Evolutionary conservation across 1,284 basidiomycete genomes (phyloP).

Genomic region (Neonothopanus nambi): DNA sequence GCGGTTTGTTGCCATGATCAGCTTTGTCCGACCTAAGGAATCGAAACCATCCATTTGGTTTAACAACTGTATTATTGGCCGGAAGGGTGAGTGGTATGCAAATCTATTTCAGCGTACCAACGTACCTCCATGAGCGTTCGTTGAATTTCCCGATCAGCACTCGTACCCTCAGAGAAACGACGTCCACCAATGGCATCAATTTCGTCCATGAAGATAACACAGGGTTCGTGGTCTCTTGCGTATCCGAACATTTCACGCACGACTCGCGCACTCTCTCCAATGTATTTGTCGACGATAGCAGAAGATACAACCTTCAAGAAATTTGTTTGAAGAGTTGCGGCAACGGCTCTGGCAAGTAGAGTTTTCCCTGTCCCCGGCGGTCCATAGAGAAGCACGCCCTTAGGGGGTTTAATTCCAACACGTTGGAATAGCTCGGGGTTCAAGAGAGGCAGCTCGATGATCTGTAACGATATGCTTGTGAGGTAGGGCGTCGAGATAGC

Average conservation of each 20-base stretch:
- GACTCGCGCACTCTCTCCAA: conserved; percentile 94
- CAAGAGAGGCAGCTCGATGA: conserved; percentile 94
- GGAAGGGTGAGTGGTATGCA: no score
- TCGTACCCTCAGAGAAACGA: conserved; percentile 97
- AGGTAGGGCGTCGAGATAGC: neutral
- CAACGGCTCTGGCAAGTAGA: conserved; percentile 92
- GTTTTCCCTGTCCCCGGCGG: conserved; percentile 97
- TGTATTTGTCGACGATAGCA: conserved; percentile 99
- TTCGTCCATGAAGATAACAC: conserved; percentile 99
- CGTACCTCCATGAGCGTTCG: conserved; percentile 96
- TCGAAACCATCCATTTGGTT: conserved; percentile 99
- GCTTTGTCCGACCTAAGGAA: conserved; percentile 91
- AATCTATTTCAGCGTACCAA: neutral
- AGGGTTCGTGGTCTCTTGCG: conserved; percentile 95
- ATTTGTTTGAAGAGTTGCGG: conserved; percentile 94
- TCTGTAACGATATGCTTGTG: conserved; percentile 42
- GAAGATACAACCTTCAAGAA: conserved; percentile 99
- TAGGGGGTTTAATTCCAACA: conserved; percentile 95
- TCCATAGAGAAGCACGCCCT: conserved; percentile 91
- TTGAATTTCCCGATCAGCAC: conserved; percentile 98
- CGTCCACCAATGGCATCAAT: conserved; percentile 97
- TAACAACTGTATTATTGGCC: conserved; percentile 68
- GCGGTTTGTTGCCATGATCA: conserved; percentile 98
- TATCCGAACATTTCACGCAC: conserved; percentile 99
- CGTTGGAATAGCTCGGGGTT: conserved; percentile 95